Evolutionary conservation across 768 basidiomycete genomes (phyloP), one percentile per base, ranked within the genome.

Genomic region (Leccinum aurantiacum): DNA sequence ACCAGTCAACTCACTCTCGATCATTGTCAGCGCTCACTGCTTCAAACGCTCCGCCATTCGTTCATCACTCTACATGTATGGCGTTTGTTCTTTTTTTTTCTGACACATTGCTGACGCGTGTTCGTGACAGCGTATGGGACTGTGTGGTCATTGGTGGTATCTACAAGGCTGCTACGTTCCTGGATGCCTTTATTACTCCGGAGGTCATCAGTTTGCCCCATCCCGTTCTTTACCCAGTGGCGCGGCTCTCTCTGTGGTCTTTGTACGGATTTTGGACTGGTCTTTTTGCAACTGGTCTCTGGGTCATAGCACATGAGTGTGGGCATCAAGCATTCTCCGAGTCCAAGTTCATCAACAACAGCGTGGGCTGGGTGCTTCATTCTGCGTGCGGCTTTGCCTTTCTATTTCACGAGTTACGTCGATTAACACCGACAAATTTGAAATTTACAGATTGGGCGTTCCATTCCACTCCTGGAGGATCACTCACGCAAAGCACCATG

Each of bases 381-480:
- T 96, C 94, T 49, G 84, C 82, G 92, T 93, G 71, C 63, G 89
- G 71, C 38, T 49, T 60, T 59, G 55, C 63, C 53, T 65, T 55
- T 50, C 25, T 14, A 29, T 24, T 27, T 53, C 3, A 11, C 22
- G 22, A 15, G 54, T 69, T 63, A 74, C 67, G 69, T 72, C 13
- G 69, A 67, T 24, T 66, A 22, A 69, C 51, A 25, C 25, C 5
- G 6, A 1, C 19, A 14, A 41, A 58, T 64, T 66, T 67, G 50
- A 60, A 63, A 63, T 61, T 68, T 33, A 0, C 62, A 93, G 92
- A 56, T 85, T 98, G 59, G 89, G 95, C 52, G 96, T 98, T 14
- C 96, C 96, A 6, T 99, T 93, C 77, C 94, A 98, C 71, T 91
- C 93, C 5, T 98, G 95, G 96, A 84, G 93, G 63, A 93, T 97